Conservation (phyloP, 208 protist species). For the Vickermania spadyakhi region DNA sequence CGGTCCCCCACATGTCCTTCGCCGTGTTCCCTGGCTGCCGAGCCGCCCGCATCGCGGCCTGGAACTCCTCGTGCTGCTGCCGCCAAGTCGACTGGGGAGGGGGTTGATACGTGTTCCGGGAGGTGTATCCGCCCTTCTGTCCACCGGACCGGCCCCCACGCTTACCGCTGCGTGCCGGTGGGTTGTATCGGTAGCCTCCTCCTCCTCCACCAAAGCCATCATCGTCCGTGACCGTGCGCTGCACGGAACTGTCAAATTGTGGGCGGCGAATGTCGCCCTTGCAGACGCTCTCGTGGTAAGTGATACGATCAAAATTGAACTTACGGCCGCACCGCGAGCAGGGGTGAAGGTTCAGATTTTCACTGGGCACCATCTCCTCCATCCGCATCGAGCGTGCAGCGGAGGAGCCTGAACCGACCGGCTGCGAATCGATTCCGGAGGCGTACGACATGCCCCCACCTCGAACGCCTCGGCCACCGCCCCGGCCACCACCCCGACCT, state of each 20-base stretch:
- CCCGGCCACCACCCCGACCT: slow-evolving; percentile 1
- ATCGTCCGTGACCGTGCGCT: slow-evolving; percentile 38
- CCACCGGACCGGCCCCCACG: slow-evolving; percentile 10
- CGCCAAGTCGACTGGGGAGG: slow-evolving; percentile 62
- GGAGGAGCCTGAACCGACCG: slow-evolving; percentile 32
- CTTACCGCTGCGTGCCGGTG: slow-evolving; percentile 5
- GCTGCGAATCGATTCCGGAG: slow-evolving; percentile 9
- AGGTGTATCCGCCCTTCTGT: slow-evolving; percentile 12
- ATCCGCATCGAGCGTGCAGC: slow-evolving; percentile 31
- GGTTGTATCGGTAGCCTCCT: slow-evolving; percentile 5
- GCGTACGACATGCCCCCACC: not conserved
- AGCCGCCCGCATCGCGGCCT: slow-evolving; percentile 56
- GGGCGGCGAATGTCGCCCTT: slow-evolving; percentile 56
- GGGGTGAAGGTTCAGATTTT: slow-evolving; percentile 65
- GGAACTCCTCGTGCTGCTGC: slow-evolving; percentile 86
- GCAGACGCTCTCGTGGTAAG: slow-evolving; percentile 89
- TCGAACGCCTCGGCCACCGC: slow-evolving; percentile 2
- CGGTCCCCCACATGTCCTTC: slow-evolving; percentile 42
- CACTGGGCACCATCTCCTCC: slow-evolving; percentile 4
- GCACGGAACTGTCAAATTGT: slow-evolving; percentile 70
- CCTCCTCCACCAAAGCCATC: slow-evolving; percentile 17
- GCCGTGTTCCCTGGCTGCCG: slow-evolving; percentile 17
- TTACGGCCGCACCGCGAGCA: slow-evolving; percentile 79
- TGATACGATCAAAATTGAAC: slow-evolving; percentile 83
- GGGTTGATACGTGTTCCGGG: slow-evolving; percentile 10